These are phyloP conservation scores for Symmetrospora coprosmae DNA, from an alignment of 768 basidiomycete genomes.

Conservation along the genomic window DNA sequence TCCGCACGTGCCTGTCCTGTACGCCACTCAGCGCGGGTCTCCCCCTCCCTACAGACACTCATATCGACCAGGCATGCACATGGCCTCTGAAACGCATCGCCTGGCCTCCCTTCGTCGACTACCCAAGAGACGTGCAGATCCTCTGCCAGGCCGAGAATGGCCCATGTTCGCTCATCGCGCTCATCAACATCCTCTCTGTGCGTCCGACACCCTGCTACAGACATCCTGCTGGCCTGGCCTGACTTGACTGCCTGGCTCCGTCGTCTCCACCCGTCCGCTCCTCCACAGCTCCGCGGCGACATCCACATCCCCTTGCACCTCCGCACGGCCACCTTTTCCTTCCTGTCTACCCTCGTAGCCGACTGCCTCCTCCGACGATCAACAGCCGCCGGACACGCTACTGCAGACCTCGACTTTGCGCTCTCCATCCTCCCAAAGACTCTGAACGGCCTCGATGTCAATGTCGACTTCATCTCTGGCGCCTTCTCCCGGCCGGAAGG, in stretches of 20 bases:
- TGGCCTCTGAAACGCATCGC: constrained; percentile 14
- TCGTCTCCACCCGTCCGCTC: not conserved
- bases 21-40: too few relatives aligned
- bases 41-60: too few relatives aligned
- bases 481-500: constrained; percentile 42
- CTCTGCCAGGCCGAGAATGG: constrained; percentile 40
- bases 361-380: constrained; percentile 53
- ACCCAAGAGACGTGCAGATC: constrained; percentile 20
- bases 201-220: not conserved
- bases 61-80: too few relatives aligned
- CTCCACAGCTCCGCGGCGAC: constrained; percentile 62
- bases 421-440: constrained; percentile 62
- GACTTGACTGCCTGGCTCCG: not conserved
- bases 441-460: constrained; percentile 76
- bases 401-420: constrained; percentile 49
- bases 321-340: constrained; percentile 63
- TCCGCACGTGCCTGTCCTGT: too few relatives aligned
- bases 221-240: not conserved
- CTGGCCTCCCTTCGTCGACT: constrained; percentile 1
- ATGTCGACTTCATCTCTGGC: constrained; percentile 56
- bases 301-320: constrained; percentile 54
- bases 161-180: constrained; percentile 80
- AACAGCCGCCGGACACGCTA: constrained; percentile 41
- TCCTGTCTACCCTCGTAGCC: constrained; percentile 66
- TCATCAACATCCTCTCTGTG: constrained; percentile 45